These are phyloP conservation scores for Stentor coeruleus DNA, from an alignment of 73 alveolate species.

Conservation along the genomic window DNA sequence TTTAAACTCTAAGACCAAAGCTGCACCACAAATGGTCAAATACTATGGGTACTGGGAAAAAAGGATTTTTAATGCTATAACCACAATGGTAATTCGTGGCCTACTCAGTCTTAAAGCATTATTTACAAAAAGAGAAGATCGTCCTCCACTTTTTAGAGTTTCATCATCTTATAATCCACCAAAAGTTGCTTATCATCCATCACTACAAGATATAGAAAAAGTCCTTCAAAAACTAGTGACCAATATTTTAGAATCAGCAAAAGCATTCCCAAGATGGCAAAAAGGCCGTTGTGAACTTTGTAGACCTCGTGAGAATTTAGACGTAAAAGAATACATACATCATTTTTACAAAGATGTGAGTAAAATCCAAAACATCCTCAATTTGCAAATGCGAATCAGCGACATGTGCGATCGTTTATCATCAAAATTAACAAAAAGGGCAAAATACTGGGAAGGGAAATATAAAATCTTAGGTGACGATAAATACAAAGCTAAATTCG, in stretches of 20 bases:
- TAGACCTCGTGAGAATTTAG: conserved; percentile 61
- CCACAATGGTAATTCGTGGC: conserved; percentile 94
- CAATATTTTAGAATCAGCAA: conserved; percentile 61
- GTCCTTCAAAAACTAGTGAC: conserved; percentile 68
- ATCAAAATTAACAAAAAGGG: conserved; percentile 46
- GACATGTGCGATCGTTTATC: conserved; percentile 42
- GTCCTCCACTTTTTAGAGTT: conserved; percentile 64
- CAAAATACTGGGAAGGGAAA: conserved; percentile 44
- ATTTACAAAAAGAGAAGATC: conserved; percentile 54
- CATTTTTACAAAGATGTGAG: conserved; percentile 67
- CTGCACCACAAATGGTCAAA: conserved; percentile 93
- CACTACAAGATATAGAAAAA: conserved; percentile 67
- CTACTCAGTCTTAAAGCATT: conserved; percentile 66
- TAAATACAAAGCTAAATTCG: conserved; percentile 39
- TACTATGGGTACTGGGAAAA: conserved; percentile 98
- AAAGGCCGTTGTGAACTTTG: conserved; percentile 78
- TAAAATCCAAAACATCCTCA: conserved; percentile 55
- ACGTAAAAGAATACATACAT: conserved; percentile 54
- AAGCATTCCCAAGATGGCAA: conserved; percentile 85
- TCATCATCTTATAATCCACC: conserved; percentile 71
- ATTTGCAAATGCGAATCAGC: conserved; percentile 40
- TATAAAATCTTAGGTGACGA: conserved; percentile 44
- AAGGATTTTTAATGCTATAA: conserved; percentile 97
- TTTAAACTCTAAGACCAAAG: conserved; percentile 77
- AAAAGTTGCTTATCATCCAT: conserved; percentile 71